phyloP scores from a whole-genome alignment of 257 asterid genomes.

The Thymus mandschuricus region DNA sequence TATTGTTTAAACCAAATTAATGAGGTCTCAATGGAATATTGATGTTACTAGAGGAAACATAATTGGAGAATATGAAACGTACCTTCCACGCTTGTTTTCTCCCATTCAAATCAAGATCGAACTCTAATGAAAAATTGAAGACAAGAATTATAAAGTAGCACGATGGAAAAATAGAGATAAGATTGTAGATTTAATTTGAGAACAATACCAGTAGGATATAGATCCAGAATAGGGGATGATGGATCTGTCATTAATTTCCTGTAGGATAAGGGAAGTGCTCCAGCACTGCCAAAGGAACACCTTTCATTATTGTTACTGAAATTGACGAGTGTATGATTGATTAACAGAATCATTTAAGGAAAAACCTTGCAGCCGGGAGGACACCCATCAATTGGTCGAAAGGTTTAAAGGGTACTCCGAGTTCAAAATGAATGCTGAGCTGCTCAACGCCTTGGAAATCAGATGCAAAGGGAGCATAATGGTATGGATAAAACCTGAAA shows the following conservation, averaged over 20 bases:
- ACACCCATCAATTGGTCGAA: slow-evolving; percentile 73
- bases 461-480: slow-evolving; percentile 78
- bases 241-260: slow-evolving; percentile 63
- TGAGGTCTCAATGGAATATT: not conserved
- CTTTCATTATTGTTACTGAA: slow-evolving; percentile 22
- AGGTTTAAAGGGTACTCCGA: slow-evolving; percentile 72
- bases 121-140: slow-evolving; percentile 43
- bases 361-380: slow-evolving; percentile 78
- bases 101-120: slow-evolving; percentile 69
- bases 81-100: slow-evolving; percentile 67
- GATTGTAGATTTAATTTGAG: not conserved
- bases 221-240: slow-evolving; percentile 60
- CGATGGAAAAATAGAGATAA: not conserved
- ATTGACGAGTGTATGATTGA: slow-evolving; percentile 8
- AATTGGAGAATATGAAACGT: slow-evolving; percentile 2
- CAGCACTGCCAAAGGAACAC: slow-evolving; percentile 48
- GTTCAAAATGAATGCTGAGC: slow-evolving; percentile 48
- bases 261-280: slow-evolving; percentile 62
- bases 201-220: slow-evolving; percentile 62
- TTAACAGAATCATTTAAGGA: not conserved
- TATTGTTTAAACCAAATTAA: not conserved
- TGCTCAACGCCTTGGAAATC: slow-evolving; percentile 53
- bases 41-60: slow-evolving; percentile 9
- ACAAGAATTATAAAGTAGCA: slow-evolving; percentile 18
- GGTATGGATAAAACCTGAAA: slow-evolving; percentile 71